These are phyloP conservation scores for Mucor racemosus DNA, from an alignment of 371 early-diverging fungal genomes.

Conservation along the genomic window DNA sequence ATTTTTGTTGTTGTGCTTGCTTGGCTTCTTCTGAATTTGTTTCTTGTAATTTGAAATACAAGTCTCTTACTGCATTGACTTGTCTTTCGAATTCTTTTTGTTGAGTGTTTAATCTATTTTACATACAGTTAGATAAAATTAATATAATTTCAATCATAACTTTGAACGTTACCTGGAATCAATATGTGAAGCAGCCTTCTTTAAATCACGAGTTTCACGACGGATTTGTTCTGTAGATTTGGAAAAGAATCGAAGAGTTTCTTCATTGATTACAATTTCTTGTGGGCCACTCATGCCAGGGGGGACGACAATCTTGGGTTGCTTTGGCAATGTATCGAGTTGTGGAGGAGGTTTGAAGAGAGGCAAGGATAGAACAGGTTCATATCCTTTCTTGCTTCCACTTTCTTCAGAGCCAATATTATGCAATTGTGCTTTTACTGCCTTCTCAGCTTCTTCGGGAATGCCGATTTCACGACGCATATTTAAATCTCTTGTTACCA, in stretches of 20 bases:
- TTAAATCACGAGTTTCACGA: conserved; percentile 26
- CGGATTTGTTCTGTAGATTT: conserved; percentile 34
- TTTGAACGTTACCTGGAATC: neutral
- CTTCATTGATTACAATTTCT: conserved; percentile 46
- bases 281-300: conserved; percentile 37
- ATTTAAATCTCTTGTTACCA: conserved; percentile 33
- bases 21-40: conserved; percentile 17
- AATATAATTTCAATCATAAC: no score
- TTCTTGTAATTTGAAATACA: conserved; percentile 23
- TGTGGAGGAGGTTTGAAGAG: conserved; percentile 33
- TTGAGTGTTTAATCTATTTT: conserved; percentile 23
- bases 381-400: conserved; percentile 11
- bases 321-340: conserved; percentile 27
- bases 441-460: conserved; percentile 10
- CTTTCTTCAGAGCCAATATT: conserved; percentile 4
- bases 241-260: conserved; percentile 43
- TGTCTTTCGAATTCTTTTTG: conserved; percentile 38
- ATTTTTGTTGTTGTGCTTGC: conserved; percentile 10
- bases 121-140: neutral
- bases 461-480: conserved; percentile 20
- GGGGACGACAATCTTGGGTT: conserved; percentile 42
- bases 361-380: conserved; percentile 35
- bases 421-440: conserved; percentile 31
- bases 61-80: conserved; percentile 17
- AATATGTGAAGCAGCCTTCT: conserved; percentile 24